A percentile compares a stretch with the other conserved stretches of the same genome.
These are phyloP conservation scores for Volvox carteri DNA, from an alignment of 163 green algal species.

Conservation along the genomic window DNA sequence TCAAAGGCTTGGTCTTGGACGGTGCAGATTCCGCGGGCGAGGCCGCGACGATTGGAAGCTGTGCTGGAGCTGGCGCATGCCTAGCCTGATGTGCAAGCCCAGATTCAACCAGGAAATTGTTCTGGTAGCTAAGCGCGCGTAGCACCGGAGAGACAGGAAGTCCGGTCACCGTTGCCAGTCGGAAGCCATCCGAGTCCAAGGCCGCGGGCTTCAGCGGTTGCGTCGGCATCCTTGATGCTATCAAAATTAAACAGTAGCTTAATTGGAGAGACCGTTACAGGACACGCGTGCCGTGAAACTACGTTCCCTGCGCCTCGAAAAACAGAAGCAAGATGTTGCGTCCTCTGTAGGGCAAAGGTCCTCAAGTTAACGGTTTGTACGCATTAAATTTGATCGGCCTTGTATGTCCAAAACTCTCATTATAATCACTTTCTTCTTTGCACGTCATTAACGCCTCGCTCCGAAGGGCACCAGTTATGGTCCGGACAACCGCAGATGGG, in stretches of 20 bases:
- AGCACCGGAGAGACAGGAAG: not conserved
- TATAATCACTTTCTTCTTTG: too few relatives aligned
- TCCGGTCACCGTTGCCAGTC: not conserved
- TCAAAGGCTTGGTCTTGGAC: slow-evolving; percentile 5
- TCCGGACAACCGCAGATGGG: too few relatives aligned
- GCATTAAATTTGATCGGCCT: too few relatives aligned
- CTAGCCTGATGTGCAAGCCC: not conserved
- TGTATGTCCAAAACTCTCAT: too few relatives aligned
- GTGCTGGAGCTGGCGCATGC: not conserved
- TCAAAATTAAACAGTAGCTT: not conserved
- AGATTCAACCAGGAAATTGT: not conserved
- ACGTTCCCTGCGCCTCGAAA: not conserved
- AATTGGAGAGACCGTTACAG: not conserved
- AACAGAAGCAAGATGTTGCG: not conserved
- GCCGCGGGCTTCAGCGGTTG: not conserved
- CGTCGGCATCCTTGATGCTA: not conserved
- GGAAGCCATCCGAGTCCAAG: not conserved
- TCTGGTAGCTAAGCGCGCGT: not conserved
- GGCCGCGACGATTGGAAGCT: slow-evolving; percentile 15
- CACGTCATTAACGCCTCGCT: too few relatives aligned
- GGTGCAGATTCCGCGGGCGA: not conserved
- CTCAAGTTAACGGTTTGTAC: too few relatives aligned
- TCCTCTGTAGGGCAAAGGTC: too few relatives aligned
- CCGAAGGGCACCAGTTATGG: too few relatives aligned
- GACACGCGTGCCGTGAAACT: not conserved